A percentile compares a stretch with the other conserved stretches of the same genome.
Evolutionary conservation across 148 eudicot genomes (phyloP).

Genomic region (Euryodendron excelsum): DNA sequence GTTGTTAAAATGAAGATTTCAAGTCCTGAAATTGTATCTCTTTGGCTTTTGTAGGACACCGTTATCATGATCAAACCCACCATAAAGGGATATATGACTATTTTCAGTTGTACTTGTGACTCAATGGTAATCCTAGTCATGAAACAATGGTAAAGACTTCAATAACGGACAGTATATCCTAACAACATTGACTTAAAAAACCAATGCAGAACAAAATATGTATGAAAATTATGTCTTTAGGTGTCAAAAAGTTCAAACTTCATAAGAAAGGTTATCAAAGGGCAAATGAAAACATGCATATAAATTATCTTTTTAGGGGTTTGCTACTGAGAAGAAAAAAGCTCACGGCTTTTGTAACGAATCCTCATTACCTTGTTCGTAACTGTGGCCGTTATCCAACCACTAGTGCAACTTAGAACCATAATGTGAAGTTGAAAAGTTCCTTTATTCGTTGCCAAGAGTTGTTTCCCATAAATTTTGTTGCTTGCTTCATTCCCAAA

Average conservation of each 20-base stretch:
- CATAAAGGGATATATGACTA: not conserved
- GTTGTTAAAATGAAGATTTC: not conserved
- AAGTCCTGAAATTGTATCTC: not conserved
- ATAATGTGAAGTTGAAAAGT: not conserved
- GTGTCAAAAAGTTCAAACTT: not conserved
- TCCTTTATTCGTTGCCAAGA: not conserved
- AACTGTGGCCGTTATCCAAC: not conserved
- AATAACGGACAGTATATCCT: not conserved
- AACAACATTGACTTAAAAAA: not conserved
- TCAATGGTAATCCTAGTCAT: not conserved
- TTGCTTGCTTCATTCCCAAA: not conserved
- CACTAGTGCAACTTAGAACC: constrained; percentile 1
- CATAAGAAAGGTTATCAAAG: not conserved
- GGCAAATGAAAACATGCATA: not conserved
- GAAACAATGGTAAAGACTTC: not conserved
- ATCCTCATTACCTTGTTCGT: not conserved
- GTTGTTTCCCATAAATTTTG: not conserved
- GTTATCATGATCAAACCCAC: not conserved
- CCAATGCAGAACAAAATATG: not conserved
- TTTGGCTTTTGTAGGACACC: not conserved
- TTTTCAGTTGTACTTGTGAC: not conserved
- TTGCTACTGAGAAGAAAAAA: not conserved
- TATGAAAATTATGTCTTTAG: not conserved
- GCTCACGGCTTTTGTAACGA: not conserved
- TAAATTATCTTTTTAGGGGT: not conserved